Conservation (phyloP, 768 basidiomycete species). For the Leccinum aurantiacum region DNA sequence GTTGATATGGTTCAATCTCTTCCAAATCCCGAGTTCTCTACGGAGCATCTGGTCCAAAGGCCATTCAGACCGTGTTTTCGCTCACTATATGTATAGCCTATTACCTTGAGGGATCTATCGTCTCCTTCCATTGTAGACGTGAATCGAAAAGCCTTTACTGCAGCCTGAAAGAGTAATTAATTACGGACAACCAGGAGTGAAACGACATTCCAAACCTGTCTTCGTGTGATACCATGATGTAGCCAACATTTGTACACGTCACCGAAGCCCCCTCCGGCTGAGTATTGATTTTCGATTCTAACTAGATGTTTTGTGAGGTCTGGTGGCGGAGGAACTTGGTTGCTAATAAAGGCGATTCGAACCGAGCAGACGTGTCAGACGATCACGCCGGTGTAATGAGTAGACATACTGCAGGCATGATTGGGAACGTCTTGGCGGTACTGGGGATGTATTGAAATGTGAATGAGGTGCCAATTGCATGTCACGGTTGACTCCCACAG, state of each 20-base stretch:
- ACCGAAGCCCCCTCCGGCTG: too few species aligned
- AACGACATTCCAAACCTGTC: background rate
- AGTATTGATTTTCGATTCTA: too few species aligned
- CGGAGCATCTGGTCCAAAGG: background rate
- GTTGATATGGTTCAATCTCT: background rate
- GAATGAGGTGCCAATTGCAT: too few species aligned
- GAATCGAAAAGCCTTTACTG: constrained; percentile 1
- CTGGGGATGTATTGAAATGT: too few species aligned
- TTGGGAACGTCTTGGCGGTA: too few species aligned
- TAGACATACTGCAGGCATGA: too few species aligned
- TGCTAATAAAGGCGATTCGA: background rate
- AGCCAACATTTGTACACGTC: too few species aligned
- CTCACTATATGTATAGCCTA: background rate
- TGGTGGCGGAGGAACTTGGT: too few species aligned
- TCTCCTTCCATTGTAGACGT: background rate
- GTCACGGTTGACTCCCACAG: too few species aligned
- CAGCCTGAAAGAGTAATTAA: background rate
- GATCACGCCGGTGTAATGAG: background rate
- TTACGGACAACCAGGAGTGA: background rate
- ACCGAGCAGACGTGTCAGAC: background rate
- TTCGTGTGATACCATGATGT: too few species aligned
- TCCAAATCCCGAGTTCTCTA: background rate
- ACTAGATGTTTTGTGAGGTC: too few species aligned
- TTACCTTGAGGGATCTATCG: background rate
- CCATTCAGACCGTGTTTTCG: background rate